phyloP scores from a whole-genome alignment of 2,329 filamentous ascomycete species.

The Fusarium sp. region DNA sequence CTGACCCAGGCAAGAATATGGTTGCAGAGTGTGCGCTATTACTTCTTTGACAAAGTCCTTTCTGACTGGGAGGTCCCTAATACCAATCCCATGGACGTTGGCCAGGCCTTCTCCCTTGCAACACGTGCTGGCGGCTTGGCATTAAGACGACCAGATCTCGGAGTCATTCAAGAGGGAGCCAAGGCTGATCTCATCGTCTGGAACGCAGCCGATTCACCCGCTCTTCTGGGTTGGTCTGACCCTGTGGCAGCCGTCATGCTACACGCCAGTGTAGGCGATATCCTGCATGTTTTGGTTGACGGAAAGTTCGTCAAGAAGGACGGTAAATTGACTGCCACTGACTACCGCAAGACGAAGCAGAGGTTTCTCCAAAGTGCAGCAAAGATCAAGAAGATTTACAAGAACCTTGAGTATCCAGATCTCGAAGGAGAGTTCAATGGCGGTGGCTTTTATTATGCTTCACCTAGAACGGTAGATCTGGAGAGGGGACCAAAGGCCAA shows the following conservation, averaged over 20 bases:
- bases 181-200: slow-evolving; percentile 69
- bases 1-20: slow-evolving; percentile 67
- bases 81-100: slow-evolving; percentile 65
- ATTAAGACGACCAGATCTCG: slow-evolving; percentile 64
- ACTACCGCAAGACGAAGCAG: slow-evolving; percentile 49
- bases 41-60: slow-evolving; percentile 56
- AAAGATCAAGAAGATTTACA: slow-evolving; percentile 49
- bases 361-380: slow-evolving; percentile 53
- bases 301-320: slow-evolving; percentile 56
- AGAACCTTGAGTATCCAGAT: slow-evolving; percentile 45
- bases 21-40: slow-evolving; percentile 61
- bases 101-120: slow-evolving; percentile 68
- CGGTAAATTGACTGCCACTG: slow-evolving; percentile 52
- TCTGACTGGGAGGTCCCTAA: slow-evolving; percentile 58
- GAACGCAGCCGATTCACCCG: slow-evolving; percentile 61
- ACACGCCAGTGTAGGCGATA: slow-evolving; percentile 66
- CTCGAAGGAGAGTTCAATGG: slow-evolving; percentile 46
- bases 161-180: slow-evolving; percentile 62
- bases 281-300: slow-evolving; percentile 64
- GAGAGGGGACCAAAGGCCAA: background rate
- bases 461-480: background rate
- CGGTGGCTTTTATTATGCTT: slow-evolving; percentile 11
- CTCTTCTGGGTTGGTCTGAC: slow-evolving; percentile 67
- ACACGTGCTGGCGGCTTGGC: slow-evolving; percentile 66
- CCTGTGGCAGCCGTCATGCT: slow-evolving; percentile 69